Base-by-base conservation (phyloP, 1,284 basidiomycete species). In the Austropuccinia psidii region DNA sequence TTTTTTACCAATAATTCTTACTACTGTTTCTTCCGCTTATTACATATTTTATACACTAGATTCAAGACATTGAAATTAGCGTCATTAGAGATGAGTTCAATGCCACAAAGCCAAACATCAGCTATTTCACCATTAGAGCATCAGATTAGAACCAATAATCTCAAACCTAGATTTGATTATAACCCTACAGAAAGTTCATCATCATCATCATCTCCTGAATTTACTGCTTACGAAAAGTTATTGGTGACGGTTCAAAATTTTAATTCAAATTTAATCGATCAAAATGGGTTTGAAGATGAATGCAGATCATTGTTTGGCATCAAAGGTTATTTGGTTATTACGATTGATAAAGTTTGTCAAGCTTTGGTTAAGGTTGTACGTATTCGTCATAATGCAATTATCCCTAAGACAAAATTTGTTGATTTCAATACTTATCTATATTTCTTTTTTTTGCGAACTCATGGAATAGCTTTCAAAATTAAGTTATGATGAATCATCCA, bases 241-340 rank as follows among this genome's bases (percentile, higher is more conserved):
- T 39, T 73, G 47, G 58, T 60, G 31, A 27, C 47, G 15, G 55
- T 73, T 24, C 55, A 73, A 47, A 64, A 45, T 41, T 73, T 64
- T 33, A 62, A 73, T 29, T 62, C 47, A 11, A 41, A 52, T 39
- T 93, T 98, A 79, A 85, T 98, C 76, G 95, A 98, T 81, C 90
- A 89, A 79, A 83, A 85, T 35, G 87, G 88, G 21, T 98, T 93
- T 79, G 96, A 98, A 81, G 95, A 98, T 80, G 90, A 92, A 78
- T 88, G 96, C 85, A 84, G 96, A 75, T 92, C 91, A 86, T 94
- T 98, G 85, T 98, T 95, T 83, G 91, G 93, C 39, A 94, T 89
- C 76, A 90, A 93, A 84, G 93, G 93, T 77, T 95, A 91, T 81
- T 89, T 89, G 78, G 86, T 91, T 79, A 96, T 95, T 80, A 96